Evolutionary conservation across 2,329 filamentous ascomycete genomes (phyloP), one percentile per base, ranked within the genome.

Genomic region (Apiospora saccharicola): DNA sequence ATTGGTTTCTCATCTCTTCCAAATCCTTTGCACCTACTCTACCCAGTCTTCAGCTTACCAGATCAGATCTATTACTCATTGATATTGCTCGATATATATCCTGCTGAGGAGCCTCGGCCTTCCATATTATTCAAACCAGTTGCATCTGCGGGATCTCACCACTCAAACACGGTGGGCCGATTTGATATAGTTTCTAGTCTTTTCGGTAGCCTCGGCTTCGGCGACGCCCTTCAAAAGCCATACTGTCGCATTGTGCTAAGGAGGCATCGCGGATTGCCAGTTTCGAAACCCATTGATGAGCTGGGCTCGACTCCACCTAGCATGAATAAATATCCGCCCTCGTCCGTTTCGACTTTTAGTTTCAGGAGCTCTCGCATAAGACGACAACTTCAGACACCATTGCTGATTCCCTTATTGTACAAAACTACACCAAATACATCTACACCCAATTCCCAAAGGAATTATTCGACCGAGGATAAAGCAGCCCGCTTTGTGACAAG

Each of bases 291-390:
- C 67, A 26, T 68, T 26, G 41, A 43, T 26, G 37, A 30, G 41
- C 67, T 46, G 67, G 13, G 30, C n/a, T 46, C 24, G 49, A 19
- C 68, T 70, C 68, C 68, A 70, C 68, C 68, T 46, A 70, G 68
- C 68, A 70, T 70, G 68, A 70, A 70, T 70, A 70, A 70, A 70
- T 70, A 57, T 44, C 68, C 14, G 10, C 34, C 46, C 19, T 47
- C 43, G 22, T 16, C 34, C n/a, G 26, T 43, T 51, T 43, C 47
- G n/a, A 26, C 47, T 41, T 57, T 26, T 53, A 24, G 30, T 26
- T 53, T 41, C 46, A 51, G 47, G 49, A 43, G 47, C 34, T 19
- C 49, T 43, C 16, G 44, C 24, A 26, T 30, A n/a, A 68, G 13
- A 44, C 24, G 68, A 41, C 47, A 41, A 24, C 47, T 44, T 26